These are phyloP conservation scores for Nakaseomyces glabratus DNA, from an alignment of 1,139 yeast genomes.

Conservation along the genomic window DNA sequence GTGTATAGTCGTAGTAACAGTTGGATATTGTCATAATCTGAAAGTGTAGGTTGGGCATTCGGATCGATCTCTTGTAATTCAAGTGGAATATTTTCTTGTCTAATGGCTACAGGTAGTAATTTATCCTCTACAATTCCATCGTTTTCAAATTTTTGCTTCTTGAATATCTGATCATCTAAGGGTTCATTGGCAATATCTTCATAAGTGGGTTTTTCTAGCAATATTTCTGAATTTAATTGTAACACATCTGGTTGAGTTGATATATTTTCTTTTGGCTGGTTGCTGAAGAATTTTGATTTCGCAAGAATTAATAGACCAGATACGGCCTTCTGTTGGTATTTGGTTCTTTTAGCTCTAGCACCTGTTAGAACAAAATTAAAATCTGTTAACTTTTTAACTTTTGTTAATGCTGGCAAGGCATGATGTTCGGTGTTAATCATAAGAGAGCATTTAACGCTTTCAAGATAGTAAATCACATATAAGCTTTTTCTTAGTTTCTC, in stretches of 20 bases:
- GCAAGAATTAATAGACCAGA: slow-evolving; percentile 79
- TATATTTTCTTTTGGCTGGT: slow-evolving; percentile 19
- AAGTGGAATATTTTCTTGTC: slow-evolving; percentile 55
- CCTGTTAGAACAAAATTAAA: slow-evolving; percentile 70
- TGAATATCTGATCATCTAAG: slow-evolving; percentile 33
- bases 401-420: slow-evolving; percentile 42
- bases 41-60: slow-evolving; percentile 66
- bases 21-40: slow-evolving; percentile 64
- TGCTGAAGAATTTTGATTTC: slow-evolving; percentile 31
- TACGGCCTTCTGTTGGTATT: slow-evolving; percentile 61
- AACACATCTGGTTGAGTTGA: slow-evolving; percentile 43
- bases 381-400: slow-evolving; percentile 50
- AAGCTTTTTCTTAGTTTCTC: slow-evolving; percentile 32
- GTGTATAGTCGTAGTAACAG: slow-evolving; percentile 59
- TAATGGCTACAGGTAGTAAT: slow-evolving; percentile 52
- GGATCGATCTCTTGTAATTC: slow-evolving; percentile 58
- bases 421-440: slow-evolving; percentile 55
- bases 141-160: slow-evolving; percentile 31
- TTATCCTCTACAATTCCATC: slow-evolving; percentile 30
- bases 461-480: slow-evolving; percentile 48
- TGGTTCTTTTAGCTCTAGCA: slow-evolving; percentile 80
- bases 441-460: slow-evolving; percentile 53
- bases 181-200: slow-evolving; percentile 51
- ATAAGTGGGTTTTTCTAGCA: slow-evolving; percentile 65
- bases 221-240: slow-evolving; percentile 64